These are phyloP conservation scores for Phycomyces blakesleeanus DNA, from an alignment of 192 early-diverging fungal species.

Conservation along the genomic window DNA sequence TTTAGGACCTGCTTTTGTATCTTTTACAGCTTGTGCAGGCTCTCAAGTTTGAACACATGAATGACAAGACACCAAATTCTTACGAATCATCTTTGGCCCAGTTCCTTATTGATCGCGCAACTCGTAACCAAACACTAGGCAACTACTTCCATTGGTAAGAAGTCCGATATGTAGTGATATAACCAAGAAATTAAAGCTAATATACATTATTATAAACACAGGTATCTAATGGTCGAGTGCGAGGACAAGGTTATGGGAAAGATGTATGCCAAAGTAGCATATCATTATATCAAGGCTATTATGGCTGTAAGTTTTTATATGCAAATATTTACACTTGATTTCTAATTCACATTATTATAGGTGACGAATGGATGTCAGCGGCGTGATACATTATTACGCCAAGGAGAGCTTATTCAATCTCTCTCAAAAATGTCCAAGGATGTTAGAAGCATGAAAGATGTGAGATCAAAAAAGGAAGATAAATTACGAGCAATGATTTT, in stretches of 20 bases:
- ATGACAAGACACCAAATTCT: constrained; percentile 35
- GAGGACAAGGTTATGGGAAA: constrained; percentile 79
- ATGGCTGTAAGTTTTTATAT: constrained; percentile 38
- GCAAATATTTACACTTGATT: neutral
- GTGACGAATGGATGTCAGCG: constrained; percentile 57
- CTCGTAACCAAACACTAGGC: constrained; percentile 81
- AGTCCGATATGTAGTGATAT: neutral
- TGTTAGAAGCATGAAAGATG: constrained; percentile 74
- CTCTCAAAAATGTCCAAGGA: constrained; percentile 74
- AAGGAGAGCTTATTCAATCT: constrained; percentile 78
- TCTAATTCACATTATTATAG: constrained; percentile 21
- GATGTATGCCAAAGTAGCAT: constrained; percentile 85
- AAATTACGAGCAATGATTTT: constrained; percentile 68
- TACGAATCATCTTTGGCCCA: constrained; percentile 68
- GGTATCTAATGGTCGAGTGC: constrained; percentile 96
- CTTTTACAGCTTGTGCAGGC: constrained; percentile 97
- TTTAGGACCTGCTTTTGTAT: constrained; percentile 87
- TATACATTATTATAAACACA: constrained; percentile 12
- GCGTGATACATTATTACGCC: constrained; percentile 72
- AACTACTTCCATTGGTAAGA: constrained; percentile 91
- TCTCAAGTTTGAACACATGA: constrained; percentile 88
- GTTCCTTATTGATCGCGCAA: constrained; percentile 87
- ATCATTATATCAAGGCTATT: constrained; percentile 76
- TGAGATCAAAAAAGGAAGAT: constrained; percentile 87
- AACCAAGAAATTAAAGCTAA: neutral